Evolutionary conservation across 202 grass and related monocot genomes (phyloP).

Genomic region (Dendrocalamus latiflorus): DNA sequence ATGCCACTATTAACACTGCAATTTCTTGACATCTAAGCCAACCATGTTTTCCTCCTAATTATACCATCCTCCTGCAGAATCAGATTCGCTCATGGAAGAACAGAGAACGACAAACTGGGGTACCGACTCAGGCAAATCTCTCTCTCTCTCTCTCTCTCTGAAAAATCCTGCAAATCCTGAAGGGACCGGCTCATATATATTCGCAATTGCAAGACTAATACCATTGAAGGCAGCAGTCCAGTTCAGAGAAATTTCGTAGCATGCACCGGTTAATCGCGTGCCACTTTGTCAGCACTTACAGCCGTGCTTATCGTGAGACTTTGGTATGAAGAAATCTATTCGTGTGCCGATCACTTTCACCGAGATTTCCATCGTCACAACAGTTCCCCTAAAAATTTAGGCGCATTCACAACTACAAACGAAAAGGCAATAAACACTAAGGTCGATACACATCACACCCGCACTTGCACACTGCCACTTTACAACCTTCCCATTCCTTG

Average conservation of each 20-base stretch:
- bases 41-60: not conserved
- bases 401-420: not conserved
- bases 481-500: not conserved
- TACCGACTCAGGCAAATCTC: not conserved
- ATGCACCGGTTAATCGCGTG: not conserved
- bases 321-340: not conserved
- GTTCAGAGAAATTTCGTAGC: not conserved
- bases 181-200: not conserved
- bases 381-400: not conserved
- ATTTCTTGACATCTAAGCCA: conserved; percentile 12
- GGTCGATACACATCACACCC: not conserved
- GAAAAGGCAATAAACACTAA: not conserved
- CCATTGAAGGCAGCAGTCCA: not conserved
- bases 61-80: not conserved
- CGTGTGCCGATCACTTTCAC: conserved; percentile 4
- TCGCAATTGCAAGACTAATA: not conserved
- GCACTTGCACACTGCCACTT: not conserved
- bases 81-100: not conserved
- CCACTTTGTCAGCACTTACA: not conserved
- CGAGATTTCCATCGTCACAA: not conserved
- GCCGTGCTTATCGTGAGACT: conserved; percentile 20
- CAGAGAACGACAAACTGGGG: not conserved
- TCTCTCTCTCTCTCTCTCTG: not conserved
- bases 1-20: not conserved
- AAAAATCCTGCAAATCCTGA: not conserved